These are phyloP conservation scores for Westerdykella aurantiaca DNA, from an alignment of 2,329 filamentous ascomycete species.

Conservation along the genomic window DNA sequence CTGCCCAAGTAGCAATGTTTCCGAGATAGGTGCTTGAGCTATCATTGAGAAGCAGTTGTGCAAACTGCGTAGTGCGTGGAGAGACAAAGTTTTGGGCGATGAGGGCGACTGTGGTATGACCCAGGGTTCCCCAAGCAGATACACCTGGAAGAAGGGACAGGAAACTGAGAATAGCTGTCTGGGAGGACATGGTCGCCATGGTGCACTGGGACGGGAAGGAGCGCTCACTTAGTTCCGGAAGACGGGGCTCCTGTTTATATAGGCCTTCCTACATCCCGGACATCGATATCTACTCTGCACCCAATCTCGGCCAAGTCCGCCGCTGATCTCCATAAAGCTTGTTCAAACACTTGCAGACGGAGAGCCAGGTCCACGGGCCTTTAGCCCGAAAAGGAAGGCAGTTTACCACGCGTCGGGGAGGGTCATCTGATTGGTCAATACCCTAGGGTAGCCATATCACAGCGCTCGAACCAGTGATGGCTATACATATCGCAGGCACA, in stretches of 20 bases:
- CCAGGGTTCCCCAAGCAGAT: constrained; percentile 48
- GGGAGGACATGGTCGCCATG: constrained; percentile 17
- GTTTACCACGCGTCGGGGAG: constrained; percentile 4
- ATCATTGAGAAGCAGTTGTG: constrained; percentile 40
- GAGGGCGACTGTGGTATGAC: constrained; percentile 51
- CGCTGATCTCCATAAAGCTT: constrained; percentile 14
- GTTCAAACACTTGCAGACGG: constrained; percentile 3
- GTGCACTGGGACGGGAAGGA: neutral
- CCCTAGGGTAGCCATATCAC: no score
- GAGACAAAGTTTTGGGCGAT: constrained; percentile 48
- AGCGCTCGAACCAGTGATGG: no score
- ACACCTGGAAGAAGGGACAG: constrained; percentile 20
- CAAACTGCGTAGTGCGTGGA: constrained; percentile 40
- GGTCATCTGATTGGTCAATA: no score
- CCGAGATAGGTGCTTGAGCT: constrained; percentile 45
- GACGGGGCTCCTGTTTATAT: neutral
- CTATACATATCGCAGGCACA: no score
- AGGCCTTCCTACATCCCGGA: constrained; percentile 6
- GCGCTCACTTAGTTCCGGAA: no score
- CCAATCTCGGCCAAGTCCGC: constrained; percentile 26
- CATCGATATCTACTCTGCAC: neutral
- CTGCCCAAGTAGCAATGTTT: constrained; percentile 51
- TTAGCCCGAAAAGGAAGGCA: constrained; percentile 26
- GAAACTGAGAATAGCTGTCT: constrained; percentile 18
- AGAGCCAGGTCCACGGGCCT: constrained; percentile 16